Percentiles rank a stretch among this genome's conserved stretches.
Conservation (phyloP, 495 filamentous ascomycete genomes). For the Aspergillus hancockii region DNA sequence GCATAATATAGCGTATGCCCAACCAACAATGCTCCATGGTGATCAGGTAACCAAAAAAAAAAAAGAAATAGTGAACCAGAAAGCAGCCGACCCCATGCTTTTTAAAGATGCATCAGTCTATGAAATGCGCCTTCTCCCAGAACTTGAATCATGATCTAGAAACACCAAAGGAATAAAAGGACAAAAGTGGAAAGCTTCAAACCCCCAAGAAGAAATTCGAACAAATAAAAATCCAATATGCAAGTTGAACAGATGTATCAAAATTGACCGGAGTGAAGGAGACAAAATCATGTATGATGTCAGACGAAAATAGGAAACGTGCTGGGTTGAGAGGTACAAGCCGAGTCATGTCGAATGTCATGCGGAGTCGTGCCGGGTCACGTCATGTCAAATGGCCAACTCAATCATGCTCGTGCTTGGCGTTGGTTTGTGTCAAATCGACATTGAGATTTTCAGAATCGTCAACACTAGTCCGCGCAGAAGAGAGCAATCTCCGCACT, state of each 20-base stretch:
- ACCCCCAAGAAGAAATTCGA: slow-evolving; percentile 11
- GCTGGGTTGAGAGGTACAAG: slow-evolving; percentile 7
- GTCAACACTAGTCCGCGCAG: slow-evolving; percentile 42
- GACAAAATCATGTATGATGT: neutral
- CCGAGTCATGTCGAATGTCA: slow-evolving; percentile 3
- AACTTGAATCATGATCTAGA: slow-evolving; percentile 30
- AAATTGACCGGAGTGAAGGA: slow-evolving; percentile 13
- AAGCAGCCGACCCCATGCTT: slow-evolving; percentile 24
- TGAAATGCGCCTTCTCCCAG: slow-evolving; percentile 27
- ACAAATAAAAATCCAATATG: slow-evolving; percentile 5
- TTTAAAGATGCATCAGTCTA: slow-evolving; percentile 30
- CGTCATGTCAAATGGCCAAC: slow-evolving; percentile 7
- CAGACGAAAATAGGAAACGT: slow-evolving; percentile 14
- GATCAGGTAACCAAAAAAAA: slow-evolving; percentile 19
- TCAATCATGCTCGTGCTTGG: slow-evolving; percentile 16
- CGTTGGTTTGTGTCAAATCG: slow-evolving; percentile 21
- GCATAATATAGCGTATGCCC: slow-evolving; percentile 36
- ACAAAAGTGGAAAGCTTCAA: slow-evolving; percentile 13
- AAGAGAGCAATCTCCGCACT: slow-evolving; percentile 43
- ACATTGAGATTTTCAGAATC: slow-evolving; percentile 36
- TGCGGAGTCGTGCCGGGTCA: slow-evolving; percentile 1
- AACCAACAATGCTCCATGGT: slow-evolving; percentile 32
- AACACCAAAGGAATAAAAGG: slow-evolving; percentile 14
- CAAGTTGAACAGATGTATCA: slow-evolving; percentile 14
- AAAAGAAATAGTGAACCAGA: neutral